Evolutionary conservation across 1,284 basidiomycete genomes (phyloP).

Genomic region (Ustilago shanxiensis): DNA sequence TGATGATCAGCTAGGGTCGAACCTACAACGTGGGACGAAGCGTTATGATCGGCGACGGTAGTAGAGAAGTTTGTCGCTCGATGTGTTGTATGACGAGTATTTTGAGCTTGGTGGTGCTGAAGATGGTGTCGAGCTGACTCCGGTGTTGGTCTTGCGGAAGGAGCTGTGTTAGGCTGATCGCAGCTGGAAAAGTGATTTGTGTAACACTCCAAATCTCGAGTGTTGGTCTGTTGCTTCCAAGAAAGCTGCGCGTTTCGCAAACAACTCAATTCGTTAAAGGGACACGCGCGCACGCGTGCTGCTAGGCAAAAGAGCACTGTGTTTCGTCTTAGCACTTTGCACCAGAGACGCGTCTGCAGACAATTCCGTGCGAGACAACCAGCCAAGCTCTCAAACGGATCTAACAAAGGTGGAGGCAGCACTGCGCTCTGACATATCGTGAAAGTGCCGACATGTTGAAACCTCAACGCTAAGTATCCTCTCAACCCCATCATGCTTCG

Average conservation of each 20-base stretch:
- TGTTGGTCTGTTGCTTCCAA: slow-evolving; percentile 1
- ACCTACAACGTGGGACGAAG: too few species aligned
- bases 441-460: background rate
- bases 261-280: background rate
- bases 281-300: background rate
- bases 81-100: too few species aligned
- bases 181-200: background rate
- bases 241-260: slow-evolving; percentile 2
- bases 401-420: slow-evolving; percentile 1
- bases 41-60: too few species aligned
- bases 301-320: background rate
- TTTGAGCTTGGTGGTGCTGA: background rate
- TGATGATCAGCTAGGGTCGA: slow-evolving; percentile 1
- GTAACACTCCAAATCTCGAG: background rate
- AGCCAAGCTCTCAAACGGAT: background rate
- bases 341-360: background rate
- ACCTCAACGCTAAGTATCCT: background rate
- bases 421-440: background rate
- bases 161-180: background rate
- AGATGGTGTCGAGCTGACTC: background rate
- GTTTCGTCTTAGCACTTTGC: background rate
- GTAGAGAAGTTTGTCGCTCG: too few species aligned
- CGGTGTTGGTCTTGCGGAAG: background rate
- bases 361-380: background rate
- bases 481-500: background rate